Conservation (phyloP, 768 basidiomycete genomes). For the Daedalea quercina region DNA sequence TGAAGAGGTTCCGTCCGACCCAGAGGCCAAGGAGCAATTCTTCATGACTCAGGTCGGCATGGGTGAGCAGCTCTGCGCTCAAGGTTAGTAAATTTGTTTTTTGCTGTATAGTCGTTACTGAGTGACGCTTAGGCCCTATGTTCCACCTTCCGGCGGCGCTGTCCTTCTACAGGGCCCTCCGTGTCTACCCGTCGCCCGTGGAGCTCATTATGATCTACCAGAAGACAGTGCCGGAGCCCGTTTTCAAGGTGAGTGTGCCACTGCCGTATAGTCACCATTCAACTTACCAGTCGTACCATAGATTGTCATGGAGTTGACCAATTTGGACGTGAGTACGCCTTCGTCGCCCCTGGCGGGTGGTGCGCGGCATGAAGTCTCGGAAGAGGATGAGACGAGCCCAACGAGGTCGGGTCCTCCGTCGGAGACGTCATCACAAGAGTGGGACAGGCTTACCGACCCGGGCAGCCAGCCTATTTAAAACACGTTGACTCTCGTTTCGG, state of each 20-base stretch:
- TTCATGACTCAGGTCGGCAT: constrained; percentile 87
- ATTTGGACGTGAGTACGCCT: constrained; percentile 79
- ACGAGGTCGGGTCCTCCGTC: constrained; percentile 67
- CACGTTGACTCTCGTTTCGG: background rate
- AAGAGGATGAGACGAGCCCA: constrained; percentile 55
- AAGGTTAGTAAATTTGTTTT: constrained; percentile 45
- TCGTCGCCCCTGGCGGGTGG: constrained; percentile 29
- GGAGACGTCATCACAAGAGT: constrained; percentile 84
- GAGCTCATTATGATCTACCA: constrained; percentile 95
- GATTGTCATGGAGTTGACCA: constrained; percentile 80
- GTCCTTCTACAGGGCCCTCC: constrained; percentile 88
- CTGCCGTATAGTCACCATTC: background rate
- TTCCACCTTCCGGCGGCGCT: constrained; percentile 78
- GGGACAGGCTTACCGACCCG: constrained; percentile 82
- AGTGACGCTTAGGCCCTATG: constrained; percentile 9
- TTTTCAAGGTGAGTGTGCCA: constrained; percentile 59
- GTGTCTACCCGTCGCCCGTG: constrained; percentile 90
- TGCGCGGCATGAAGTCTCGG: constrained; percentile 24
- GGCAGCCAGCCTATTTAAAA: constrained; percentile 38
- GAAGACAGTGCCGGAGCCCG: constrained; percentile 74
- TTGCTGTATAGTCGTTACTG: background rate
- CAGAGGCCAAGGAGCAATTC: constrained; percentile 78
- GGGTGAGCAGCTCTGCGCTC: constrained; percentile 76
- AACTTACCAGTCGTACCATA: constrained; percentile 18
- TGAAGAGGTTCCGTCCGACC: constrained; percentile 61